Base-by-base conservation (phyloP, 768 basidiomycete genomes). In the Boletus patriciae region DNA sequence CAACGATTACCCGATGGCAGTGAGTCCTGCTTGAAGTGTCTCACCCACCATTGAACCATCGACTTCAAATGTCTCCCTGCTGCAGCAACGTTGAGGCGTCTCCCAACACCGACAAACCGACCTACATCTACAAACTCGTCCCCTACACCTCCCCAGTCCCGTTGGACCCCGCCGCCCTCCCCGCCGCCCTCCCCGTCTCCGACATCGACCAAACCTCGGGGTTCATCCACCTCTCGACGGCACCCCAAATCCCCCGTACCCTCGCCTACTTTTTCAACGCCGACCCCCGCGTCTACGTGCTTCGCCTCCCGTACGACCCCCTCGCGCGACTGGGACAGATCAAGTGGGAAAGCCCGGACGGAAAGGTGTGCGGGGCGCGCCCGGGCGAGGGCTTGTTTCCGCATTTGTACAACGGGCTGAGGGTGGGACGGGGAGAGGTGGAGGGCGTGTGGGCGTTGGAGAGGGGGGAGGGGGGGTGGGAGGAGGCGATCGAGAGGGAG, bases 81-180 rank as follows among this genome's bases (percentile, higher is more conserved):
- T 40, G n/a, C 38, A n/a, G n/a, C 38, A 40, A 9, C 38, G 8
- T 10, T 15, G 38, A 40, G 19, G 19, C n/a, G 3, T 18, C 38
- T 9, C n/a, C n/a, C 10, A 6, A 29, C 33, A 19, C 23, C 31
- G 45, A 44, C 34, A 38, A 49, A 40, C 85, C 83, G 6, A 78
- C 73, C 3, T 85, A 84, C 68, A 50, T 87, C 58, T 88, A 87
- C 75, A 88, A 87, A 62, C 78, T 88, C 57, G 68, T 86, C 33
- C 73, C 78, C 13, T 63, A 73, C 38, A 71, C 77, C 10, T 60
- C 76, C 10, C 70, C 79, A 0, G 52, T 67, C n/a, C 75, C 78
- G 0, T 61, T 71, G 31, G 67, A 75, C 36, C 23, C 7, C 8
- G 7, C 49, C 3, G 72, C 71, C 1, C 69, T 84, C 15, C 83